These are phyloP conservation scores for Pythium dissotocum DNA, from an alignment of 352 stramenopile species.

Conservation along the genomic window DNA sequence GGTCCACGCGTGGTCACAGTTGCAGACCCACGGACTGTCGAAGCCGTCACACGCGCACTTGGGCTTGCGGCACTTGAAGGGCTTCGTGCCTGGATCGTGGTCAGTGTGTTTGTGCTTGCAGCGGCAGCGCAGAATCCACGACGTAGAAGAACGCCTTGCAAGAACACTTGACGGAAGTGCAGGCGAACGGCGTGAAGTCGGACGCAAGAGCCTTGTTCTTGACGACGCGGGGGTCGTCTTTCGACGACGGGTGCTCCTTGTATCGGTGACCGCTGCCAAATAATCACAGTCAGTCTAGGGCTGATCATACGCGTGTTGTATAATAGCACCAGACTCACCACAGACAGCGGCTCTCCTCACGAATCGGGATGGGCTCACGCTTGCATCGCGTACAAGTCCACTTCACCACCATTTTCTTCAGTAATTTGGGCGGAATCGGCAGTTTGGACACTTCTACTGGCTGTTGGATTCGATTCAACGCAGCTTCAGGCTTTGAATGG, in stretches of 20 bases:
- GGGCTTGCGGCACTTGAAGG: constrained; percentile 53
- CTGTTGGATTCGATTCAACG: background rate
- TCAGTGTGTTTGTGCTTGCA: constrained; percentile 85
- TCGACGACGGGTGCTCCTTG: constrained; percentile 62
- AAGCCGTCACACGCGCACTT: constrained; percentile 65
- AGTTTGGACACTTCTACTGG: background rate
- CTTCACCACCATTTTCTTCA: constrained; percentile 45
- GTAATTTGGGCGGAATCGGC: too few relatives aligned
- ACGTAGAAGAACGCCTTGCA: constrained; percentile 76
- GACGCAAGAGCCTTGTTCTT: constrained; percentile 28
- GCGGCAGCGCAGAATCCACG: constrained; percentile 78
- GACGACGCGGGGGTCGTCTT: constrained; percentile 33
- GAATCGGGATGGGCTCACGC: constrained; percentile 74
- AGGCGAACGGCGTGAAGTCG: constrained; percentile 50
- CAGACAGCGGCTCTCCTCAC: constrained; percentile 74
- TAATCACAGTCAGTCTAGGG: background rate
- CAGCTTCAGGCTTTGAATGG: background rate
- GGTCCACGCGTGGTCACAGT: constrained; percentile 73
- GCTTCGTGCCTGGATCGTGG: constrained; percentile 45
- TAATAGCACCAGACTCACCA: constrained; percentile 37
- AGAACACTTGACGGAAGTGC: constrained; percentile 51
- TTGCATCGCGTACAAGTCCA: constrained; percentile 65
- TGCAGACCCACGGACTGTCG: constrained; percentile 82
- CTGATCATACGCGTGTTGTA: background rate
- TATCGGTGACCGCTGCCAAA: constrained; percentile 59